Percentiles rank a stretch among this genome's conserved stretches.
Conservation (phyloP, 306 rosid genomes). For the Gastrolobium villosum region DNA sequence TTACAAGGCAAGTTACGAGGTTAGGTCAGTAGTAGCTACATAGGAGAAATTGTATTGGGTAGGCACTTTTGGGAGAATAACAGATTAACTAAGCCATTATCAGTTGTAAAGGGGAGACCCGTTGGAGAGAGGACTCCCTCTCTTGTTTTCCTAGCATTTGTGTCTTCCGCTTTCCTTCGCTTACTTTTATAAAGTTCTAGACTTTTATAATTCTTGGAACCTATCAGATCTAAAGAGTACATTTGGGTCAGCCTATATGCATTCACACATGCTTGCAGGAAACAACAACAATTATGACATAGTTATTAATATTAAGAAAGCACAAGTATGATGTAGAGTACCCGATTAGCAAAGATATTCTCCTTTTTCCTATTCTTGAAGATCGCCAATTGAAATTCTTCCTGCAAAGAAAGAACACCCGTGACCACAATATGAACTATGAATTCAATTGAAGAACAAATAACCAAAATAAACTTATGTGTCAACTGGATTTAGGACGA, state of each 20-base stretch:
- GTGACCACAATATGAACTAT: conserved; percentile 28
- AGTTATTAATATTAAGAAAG: conserved; percentile 18
- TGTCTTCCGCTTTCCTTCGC: too few species aligned
- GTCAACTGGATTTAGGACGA: conserved; percentile 1
- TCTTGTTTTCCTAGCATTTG: too few species aligned
- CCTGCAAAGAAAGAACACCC: conserved; percentile 68
- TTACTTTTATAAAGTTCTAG: too few species aligned
- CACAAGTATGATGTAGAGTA: conserved; percentile 50
- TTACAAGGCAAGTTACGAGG: too few species aligned
- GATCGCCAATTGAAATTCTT: conserved; percentile 95
- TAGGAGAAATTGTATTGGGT: too few species aligned
- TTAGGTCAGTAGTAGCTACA: too few species aligned
- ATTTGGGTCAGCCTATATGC: background rate
- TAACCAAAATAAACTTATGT: background rate
- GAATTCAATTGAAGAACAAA: conserved; percentile 10
- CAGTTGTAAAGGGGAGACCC: too few species aligned
- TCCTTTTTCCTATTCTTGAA: conserved; percentile 92
- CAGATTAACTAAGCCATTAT: too few species aligned
- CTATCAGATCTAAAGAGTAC: conserved; percentile 12
- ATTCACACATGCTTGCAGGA: conserved; percentile 27
- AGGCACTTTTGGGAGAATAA: too few species aligned
- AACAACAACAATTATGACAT: conserved; percentile 8
- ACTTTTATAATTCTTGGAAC: too few species aligned
- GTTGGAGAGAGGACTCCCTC: too few species aligned
- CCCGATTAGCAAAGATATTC: conserved; percentile 95